Evolutionary conservation across 345 rosid species (phyloP).

Genomic region (Linum trigynum): DNA sequence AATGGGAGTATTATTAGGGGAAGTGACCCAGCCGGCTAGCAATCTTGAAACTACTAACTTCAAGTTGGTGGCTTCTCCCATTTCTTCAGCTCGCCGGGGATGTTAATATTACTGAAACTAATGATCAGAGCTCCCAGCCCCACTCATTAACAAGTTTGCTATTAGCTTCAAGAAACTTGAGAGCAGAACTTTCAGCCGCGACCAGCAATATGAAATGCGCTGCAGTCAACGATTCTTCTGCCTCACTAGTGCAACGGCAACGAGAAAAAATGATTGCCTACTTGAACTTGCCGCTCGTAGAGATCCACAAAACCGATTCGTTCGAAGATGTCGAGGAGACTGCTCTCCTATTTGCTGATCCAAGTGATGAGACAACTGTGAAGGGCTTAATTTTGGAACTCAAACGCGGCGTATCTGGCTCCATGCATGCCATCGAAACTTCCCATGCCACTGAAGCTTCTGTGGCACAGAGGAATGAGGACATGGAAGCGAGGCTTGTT

Average conservation of each 20-base stretch:
- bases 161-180: neutral
- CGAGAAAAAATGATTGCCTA: neutral
- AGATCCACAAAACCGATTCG: neutral
- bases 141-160: neutral
- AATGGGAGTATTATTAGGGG: too few species aligned
- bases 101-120: too few species aligned
- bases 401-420: neutral
- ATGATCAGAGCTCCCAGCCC: neutral
- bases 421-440: neutral
- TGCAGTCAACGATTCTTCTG: neutral
- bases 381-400: neutral
- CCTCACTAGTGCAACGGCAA: neutral
- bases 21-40: neutral
- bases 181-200: neutral
- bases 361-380: neutral
- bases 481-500: neutral
- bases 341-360: neutral
- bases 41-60: too few species aligned
- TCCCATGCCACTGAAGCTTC: neutral
- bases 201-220: neutral
- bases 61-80: neutral
- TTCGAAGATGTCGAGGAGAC: neutral
- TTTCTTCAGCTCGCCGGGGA: neutral
- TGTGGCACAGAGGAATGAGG: neutral
- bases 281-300: neutral